These are phyloP conservation scores for Ajuga chamaepitys DNA, from an alignment of 257 asterid species.

Conservation along the genomic window DNA sequence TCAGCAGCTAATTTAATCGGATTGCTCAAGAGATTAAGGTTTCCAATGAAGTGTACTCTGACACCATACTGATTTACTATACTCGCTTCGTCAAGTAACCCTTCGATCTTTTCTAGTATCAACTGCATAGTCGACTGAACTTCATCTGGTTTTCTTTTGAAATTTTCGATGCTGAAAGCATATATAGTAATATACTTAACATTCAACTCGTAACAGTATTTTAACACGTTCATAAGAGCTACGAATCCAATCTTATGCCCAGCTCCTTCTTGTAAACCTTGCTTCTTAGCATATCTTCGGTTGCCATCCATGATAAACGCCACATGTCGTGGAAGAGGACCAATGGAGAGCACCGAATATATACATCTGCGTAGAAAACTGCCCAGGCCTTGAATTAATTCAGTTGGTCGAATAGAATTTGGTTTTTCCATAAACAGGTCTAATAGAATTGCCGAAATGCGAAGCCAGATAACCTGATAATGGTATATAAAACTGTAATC, in stretches of 20 bases:
- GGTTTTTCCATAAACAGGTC: constrained; percentile 31
- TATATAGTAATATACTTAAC: constrained; percentile 51
- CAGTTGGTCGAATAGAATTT: constrained; percentile 7
- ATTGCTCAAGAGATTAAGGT: constrained; percentile 54
- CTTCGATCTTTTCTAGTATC: constrained; percentile 68
- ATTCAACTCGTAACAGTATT: constrained; percentile 59
- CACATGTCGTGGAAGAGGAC: constrained; percentile 58
- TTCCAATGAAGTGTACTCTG: constrained; percentile 57
- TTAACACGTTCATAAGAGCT: constrained; percentile 57
- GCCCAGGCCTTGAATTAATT: constrained; percentile 18
- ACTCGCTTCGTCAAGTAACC: constrained; percentile 46
- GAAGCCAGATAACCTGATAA: constrained; percentile 26
- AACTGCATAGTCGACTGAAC: constrained; percentile 68
- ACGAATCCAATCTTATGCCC: constrained; percentile 56
- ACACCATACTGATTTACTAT: constrained; percentile 52
- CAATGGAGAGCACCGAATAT: constrained; percentile 37
- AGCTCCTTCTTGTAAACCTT: constrained; percentile 38
- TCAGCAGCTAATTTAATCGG: constrained; percentile 57
- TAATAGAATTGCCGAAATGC: constrained; percentile 2
- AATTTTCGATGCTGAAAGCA: constrained; percentile 86
- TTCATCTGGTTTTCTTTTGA: constrained; percentile 69
- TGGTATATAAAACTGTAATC: not conserved
- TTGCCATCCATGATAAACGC: constrained; percentile 90
- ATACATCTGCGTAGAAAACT: constrained; percentile 30
- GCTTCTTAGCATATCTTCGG: constrained; percentile 63